A percentile compares a stretch with the other conserved stretches of the same genome.
These are phyloP conservation scores for Globisporangium polare DNA, from an alignment of 352 stramenopile species.

Conservation along the genomic window DNA sequence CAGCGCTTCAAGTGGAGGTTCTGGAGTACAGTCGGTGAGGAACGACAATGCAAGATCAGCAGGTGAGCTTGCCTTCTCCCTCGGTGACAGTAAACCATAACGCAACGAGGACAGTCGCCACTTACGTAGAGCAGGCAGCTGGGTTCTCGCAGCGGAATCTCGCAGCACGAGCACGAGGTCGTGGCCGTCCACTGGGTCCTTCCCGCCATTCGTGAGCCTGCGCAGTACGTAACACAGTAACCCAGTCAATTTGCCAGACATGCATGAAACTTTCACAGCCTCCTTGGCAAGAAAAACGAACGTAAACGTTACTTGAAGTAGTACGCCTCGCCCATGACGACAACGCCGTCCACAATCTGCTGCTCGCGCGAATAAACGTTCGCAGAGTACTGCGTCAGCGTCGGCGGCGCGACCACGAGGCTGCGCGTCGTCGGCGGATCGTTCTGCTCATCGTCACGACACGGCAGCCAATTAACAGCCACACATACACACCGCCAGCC, in stretches of 20 bases:
- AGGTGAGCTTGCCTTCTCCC: not conserved
- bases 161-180: constrained; percentile 68
- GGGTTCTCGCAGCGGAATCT: constrained; percentile 37
- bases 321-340: constrained; percentile 35
- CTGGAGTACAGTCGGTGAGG: not conserved
- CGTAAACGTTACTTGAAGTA: too few species aligned
- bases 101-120: constrained; percentile 11
- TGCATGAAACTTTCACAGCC: too few species aligned
- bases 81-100: not conserved
- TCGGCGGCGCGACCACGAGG: constrained; percentile 39
- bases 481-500: not conserved
- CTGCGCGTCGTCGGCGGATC: constrained; percentile 76
- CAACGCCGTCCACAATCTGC: constrained; percentile 26
- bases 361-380: constrained; percentile 65
- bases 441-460: constrained; percentile 28
- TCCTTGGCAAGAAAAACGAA: too few species aligned
- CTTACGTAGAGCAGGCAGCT: constrained; percentile 34
- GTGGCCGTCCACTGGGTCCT: constrained; percentile 41
- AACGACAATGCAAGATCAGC: not conserved
- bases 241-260: too few species aligned
- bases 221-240: not conserved
- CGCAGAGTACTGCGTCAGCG: constrained; percentile 78
- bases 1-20: not conserved
- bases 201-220: constrained; percentile 53
- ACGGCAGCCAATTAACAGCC: not conserved